Evolutionary conservation across 257 asterid species (phyloP).

Genomic region (Mitragyna speciosa): DNA sequence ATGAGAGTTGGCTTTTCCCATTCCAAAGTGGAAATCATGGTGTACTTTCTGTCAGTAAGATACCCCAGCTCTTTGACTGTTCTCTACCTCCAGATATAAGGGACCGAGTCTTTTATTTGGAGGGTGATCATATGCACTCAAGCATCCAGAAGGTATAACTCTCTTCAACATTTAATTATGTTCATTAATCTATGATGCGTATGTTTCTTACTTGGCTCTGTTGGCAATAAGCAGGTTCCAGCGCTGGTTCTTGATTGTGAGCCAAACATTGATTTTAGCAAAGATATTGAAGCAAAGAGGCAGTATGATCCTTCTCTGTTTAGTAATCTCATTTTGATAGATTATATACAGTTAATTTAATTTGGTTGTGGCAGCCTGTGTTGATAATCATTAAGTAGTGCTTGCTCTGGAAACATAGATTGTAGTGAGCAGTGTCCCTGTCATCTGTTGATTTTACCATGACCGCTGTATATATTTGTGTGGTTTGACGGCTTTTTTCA

Average conservation of each 20-base stretch:
- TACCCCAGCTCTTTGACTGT: slow-evolving; percentile 50
- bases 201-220: slow-evolving; percentile 19
- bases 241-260: slow-evolving; percentile 98
- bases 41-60: slow-evolving; percentile 63
- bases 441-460: not conserved
- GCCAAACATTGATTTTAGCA: slow-evolving; percentile 87
- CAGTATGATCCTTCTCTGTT: slow-evolving; percentile 53
- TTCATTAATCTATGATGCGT: not conserved
- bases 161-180: slow-evolving; percentile 4
- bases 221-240: slow-evolving; percentile 63
- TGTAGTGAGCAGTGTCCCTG: not conserved
- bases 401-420: not conserved
- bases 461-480: not conserved
- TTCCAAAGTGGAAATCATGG: slow-evolving; percentile 72
- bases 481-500: not conserved
- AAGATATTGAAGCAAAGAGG: slow-evolving; percentile 78
- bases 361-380: not conserved
- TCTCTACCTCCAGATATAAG: slow-evolving; percentile 65
- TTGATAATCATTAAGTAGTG: not conserved
- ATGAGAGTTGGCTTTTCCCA: slow-evolving; percentile 97
- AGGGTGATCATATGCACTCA: slow-evolving; percentile 89
- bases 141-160: slow-evolving; percentile 89
- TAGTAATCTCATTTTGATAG: not conserved
- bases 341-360: not conserved
- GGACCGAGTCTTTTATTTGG: slow-evolving; percentile 75